Percentiles rank a stretch among this genome's conserved stretches.
Evolutionary conservation across 2,329 filamentous ascomycete species (phyloP).

Genomic region (Phialophora tarda): DNA sequence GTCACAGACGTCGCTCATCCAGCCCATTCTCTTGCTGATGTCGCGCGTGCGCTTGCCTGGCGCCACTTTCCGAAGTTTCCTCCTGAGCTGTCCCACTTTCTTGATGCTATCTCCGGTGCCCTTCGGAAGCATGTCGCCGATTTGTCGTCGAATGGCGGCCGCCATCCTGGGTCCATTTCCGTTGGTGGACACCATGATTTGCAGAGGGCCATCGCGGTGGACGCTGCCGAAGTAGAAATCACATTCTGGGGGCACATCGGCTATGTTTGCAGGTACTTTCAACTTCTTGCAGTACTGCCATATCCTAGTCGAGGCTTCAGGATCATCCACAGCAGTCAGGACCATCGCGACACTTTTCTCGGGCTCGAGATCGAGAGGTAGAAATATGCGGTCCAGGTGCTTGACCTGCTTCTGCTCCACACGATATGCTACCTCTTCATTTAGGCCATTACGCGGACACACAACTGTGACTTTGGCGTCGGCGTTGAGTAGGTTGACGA

Average conservation of each 20-base stretch:
- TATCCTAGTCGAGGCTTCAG: slow-evolving; percentile 83
- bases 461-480: slow-evolving; percentile 89
- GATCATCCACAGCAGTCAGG: slow-evolving; percentile 89
- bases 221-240: slow-evolving; percentile 99
- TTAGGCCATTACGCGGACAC: slow-evolving; percentile 77
- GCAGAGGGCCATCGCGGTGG: slow-evolving; percentile 90
- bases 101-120: slow-evolving; percentile 86
- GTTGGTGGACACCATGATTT: slow-evolving; percentile 99
- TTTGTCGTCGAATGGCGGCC: slow-evolving; percentile 80
- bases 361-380: slow-evolving; percentile 81
- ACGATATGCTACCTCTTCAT: slow-evolving; percentile 85
- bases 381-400: slow-evolving; percentile 82
- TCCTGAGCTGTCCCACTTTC: slow-evolving; percentile 78
- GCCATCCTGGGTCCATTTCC: slow-evolving; percentile 93
- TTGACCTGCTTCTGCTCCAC: slow-evolving; percentile 75
- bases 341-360: slow-evolving; percentile 74
- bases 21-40: slow-evolving; percentile 49
- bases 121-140: slow-evolving; percentile 74
- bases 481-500: slow-evolving; percentile 92
- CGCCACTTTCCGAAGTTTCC: slow-evolving; percentile 77
- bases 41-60: slow-evolving; percentile 54
- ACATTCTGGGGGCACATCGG: slow-evolving; percentile 94
- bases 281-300: slow-evolving; percentile 91
- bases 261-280: slow-evolving; percentile 89
- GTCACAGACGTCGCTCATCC: slow-evolving; percentile 93